Conservation (phyloP, 768 basidiomycete species). For the Mycena galericulata region DNA sequence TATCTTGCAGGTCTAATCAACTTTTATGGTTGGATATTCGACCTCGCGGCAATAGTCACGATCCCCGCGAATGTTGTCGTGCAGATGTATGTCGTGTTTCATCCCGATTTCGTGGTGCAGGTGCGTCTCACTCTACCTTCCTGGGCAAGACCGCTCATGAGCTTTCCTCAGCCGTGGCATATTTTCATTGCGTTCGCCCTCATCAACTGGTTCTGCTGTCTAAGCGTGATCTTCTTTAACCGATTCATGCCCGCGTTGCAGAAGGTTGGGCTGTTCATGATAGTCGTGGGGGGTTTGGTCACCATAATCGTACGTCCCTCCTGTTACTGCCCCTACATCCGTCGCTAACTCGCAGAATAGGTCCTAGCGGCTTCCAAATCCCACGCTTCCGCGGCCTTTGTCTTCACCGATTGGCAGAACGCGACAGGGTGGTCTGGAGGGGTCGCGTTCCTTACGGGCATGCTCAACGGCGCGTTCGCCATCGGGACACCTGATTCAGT, state of each 20-base stretch:
- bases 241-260: conserved; percentile 29
- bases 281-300: conserved; percentile 29
- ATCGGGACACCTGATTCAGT: conserved; percentile 35
- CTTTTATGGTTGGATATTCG: conserved; percentile 35
- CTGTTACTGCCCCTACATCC: background rate
- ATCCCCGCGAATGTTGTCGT: conserved; percentile 31
- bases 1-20: conserved; percentile 24
- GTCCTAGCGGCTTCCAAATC: conserved; percentile 27
- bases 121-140: conserved; percentile 7
- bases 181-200: conserved; percentile 27
- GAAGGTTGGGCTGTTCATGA: conserved; percentile 25
- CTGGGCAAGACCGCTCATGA: conserved; percentile 13
- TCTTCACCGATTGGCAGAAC: conserved; percentile 31
- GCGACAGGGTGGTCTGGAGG: conserved; percentile 32
- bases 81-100: conserved; percentile 34
- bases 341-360: conserved; percentile 7
- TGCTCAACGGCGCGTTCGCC: conserved; percentile 34
- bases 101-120: conserved; percentile 27
- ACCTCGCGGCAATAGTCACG: conserved; percentile 24
- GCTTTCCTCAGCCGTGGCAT: conserved; percentile 27
- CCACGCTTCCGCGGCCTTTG: conserved; percentile 31
- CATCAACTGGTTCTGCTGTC: conserved; percentile 28
- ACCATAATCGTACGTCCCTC: conserved; percentile 24
- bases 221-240: conserved; percentile 30
- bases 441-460: conserved; percentile 32